These are phyloP conservation scores for Coprinellus micaceus DNA, from an alignment of 768 basidiomycete genomes.

Conservation along the genomic window DNA sequence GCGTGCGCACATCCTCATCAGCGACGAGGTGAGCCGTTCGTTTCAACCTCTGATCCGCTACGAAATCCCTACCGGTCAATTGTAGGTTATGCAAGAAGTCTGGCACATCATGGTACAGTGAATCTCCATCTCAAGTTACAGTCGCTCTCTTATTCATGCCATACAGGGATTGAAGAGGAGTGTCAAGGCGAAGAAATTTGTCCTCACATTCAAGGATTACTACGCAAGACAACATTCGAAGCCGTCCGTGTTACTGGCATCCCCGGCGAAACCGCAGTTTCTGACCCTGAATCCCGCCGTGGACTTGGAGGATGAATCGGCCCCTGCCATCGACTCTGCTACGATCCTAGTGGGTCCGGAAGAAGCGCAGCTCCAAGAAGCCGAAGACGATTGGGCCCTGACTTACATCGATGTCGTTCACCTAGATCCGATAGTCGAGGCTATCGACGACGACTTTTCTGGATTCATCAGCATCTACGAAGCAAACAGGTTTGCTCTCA, in stretches of 20 bases:
- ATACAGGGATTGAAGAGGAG: constrained; percentile 34
- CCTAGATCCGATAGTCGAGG: constrained; percentile 33
- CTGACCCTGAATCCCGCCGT: neutral
- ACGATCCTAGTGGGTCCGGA: neutral
- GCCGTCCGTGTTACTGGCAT: neutral
- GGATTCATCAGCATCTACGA: constrained; percentile 35
- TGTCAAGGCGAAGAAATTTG: constrained; percentile 37
- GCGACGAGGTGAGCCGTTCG: constrained; percentile 30
- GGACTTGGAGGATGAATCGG: neutral
- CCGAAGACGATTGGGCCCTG: constrained; percentile 28
- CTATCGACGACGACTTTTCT: constrained; percentile 39
- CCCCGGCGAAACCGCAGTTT: neutral
- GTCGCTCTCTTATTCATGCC: neutral
- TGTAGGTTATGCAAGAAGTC: constrained; percentile 8
- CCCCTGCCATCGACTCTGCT: neutral
- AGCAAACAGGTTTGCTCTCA: constrained; percentile 29
- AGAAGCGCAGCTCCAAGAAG: constrained; percentile 10
- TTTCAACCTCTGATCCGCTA: neutral
- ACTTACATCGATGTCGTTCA: constrained; percentile 29
- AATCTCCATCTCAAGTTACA: too few relatives aligned
- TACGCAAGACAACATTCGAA: constrained; percentile 14
- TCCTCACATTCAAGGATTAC: constrained; percentile 34
- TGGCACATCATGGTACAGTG: constrained; percentile 12
- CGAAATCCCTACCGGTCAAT: too few relatives aligned
- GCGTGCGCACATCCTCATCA: constrained; percentile 42